Evolutionary conservation across 2,329 filamentous ascomycete genomes (phyloP), one percentile per base, ranked within the genome.

Genomic region (Apiospora arundinis): DNA sequence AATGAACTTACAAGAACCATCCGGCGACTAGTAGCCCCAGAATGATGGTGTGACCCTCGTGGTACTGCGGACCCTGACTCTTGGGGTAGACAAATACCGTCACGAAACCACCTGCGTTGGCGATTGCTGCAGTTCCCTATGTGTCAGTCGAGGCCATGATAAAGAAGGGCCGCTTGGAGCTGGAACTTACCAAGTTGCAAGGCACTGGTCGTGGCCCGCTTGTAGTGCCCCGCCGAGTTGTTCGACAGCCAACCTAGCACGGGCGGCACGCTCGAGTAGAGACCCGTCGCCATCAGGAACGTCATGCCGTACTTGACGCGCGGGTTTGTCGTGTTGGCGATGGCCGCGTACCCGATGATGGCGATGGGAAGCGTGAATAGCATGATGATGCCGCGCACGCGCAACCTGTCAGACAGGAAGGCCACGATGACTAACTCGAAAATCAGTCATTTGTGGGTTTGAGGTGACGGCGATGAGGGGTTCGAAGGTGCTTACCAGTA

Each of bases 161-260:
- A 44, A 11, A 18, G 16, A 32, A 32, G 32, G 32, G 14, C 16
- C 21, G 14, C 1, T 2, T 4, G 3, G 1, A 12, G 4, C 6
- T 11, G 8, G 40, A 21, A 28, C 65, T 45, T 46, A 67, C 65
- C 65, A 37, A 93, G 82, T 78, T 93, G 91, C 74, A 92, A 76
- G 0, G 88, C 91, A 1, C 88, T 88, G 0, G 91, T 91, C 0
- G 91, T 92, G 0, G 92, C 91, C 18, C 91, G 83, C 78, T 93
- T 93, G 77, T 92, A 93, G 77, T 93, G 91, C 0, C 89, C 90
- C 0, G 90, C 90, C 0, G 87, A 90, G 77, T 92, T 92, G 77
- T 92, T 92, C 2, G 88, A 88, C 73, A 90, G 88, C 90, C 91
- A 92, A 1, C 87, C 90, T 12, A 92, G 81, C 3, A 92, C 87